These are phyloP conservation scores for Ophiocordyceps polyrhachis-furcata DNA, from an alignment of 2,329 filamentous ascomycete species.

Conservation along the genomic window DNA sequence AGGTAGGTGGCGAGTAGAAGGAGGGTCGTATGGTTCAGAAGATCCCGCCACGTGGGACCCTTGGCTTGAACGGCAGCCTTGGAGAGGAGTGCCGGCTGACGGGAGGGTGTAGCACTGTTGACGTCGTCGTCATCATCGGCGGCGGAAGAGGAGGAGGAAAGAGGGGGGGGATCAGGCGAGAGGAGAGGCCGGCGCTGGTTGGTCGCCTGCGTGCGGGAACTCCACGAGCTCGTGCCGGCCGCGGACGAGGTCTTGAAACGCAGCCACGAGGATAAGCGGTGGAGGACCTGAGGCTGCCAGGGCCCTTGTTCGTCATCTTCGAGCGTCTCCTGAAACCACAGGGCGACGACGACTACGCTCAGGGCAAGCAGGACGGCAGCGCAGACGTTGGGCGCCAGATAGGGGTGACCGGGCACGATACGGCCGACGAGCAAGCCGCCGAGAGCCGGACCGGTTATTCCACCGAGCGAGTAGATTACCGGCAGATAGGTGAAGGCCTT, in stretches of 20 bases:
- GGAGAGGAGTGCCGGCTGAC: background rate
- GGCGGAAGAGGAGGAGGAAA: constrained; percentile 6
- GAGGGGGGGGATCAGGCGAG: constrained; percentile 7
- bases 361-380: constrained; percentile 52
- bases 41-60: constrained; percentile 26
- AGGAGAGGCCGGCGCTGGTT: constrained; percentile 12
- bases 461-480: constrained; percentile 86
- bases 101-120: background rate
- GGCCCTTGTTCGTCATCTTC: constrained; percentile 12
- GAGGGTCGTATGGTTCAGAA: constrained; percentile 67
- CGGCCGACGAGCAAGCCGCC: constrained; percentile 65
- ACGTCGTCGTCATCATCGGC: constrained; percentile 4
- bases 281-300: constrained; percentile 15
- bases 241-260: constrained; percentile 3
- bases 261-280: constrained; percentile 12
- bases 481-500: constrained; percentile 86
- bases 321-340: constrained; percentile 72
- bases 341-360: constrained; percentile 53
- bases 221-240: constrained; percentile 16
- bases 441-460: constrained; percentile 82
- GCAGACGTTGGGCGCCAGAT: constrained; percentile 67
- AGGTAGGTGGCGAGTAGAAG: constrained; percentile 71
- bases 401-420: constrained; percentile 44
- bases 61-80: constrained; percentile 1
- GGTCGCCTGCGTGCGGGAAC: constrained; percentile 8